Base-by-base conservation (phyloP, 73 alveolate genomes). In the Paramecium tetraurelia region DNA sequence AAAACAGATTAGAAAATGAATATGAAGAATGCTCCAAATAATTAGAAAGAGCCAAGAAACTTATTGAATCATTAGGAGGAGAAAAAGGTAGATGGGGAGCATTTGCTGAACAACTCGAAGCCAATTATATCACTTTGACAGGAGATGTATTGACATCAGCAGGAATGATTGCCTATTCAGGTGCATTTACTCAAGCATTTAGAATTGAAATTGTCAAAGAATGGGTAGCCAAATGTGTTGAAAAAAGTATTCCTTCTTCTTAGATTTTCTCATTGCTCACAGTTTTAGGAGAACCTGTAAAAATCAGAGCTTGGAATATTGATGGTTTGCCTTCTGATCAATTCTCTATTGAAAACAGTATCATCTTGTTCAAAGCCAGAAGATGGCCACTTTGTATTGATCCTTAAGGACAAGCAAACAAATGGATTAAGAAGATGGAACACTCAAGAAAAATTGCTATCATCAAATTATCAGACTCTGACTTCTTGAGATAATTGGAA, bases 211-310 rank as follows among this genome's bases (percentile, higher is more conserved):
- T 97, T 16, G 96, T 95, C 35, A 94, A 95, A 76, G 97, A 95
- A 43, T 99, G 99, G 99, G 98, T 97, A 5, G 93, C 92, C 57
- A 93, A 93, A 69, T 97, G 99, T 83, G 88, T 93, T 59, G 98
- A 96, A 70, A 94, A 92, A 86, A 86, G 94, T 46, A 98, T 99
- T 71, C 99, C 99, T 8, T 96, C 98, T 53, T 94, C 98, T 85
- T 97, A 95, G 70, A 92, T 93, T 83, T 99, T 97, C 85, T 86
- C 97, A 77, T 92, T 98, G 36, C 95, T 96, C 86, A 87, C 92
- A 85, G 95, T 97, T 57, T 97, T 99, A 9, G 99, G 99, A n/a
- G 99, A 99, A 84, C 99, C 99, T 14, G 99, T 99, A 92, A 97
- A 95, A 85, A 97, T 99, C 59, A 97, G 99, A 86, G 95, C 97